Evolutionary conservation across 345 rosid species (phyloP).

Genomic region (Gynandropsis gynandra): DNA sequence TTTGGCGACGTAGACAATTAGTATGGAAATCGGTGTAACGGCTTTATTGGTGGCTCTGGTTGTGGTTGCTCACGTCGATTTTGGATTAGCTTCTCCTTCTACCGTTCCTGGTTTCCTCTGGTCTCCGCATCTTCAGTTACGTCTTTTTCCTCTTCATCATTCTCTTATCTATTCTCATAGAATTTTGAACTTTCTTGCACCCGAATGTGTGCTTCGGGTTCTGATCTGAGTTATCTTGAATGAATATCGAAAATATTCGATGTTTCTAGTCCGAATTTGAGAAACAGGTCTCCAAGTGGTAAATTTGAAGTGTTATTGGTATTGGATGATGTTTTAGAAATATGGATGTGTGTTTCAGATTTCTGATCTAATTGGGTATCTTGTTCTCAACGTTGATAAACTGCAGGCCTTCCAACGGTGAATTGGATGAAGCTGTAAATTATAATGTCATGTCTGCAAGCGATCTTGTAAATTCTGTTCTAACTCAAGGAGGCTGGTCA

Average conservation of each 20-base stretch:
- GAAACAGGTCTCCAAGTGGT: too few relatives aligned
- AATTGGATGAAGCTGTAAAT: conserved; percentile 32
- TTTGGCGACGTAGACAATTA: conserved; percentile 22
- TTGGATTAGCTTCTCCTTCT: conserved; percentile 34
- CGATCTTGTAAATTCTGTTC: conserved; percentile 50
- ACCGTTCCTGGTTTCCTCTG: conserved; percentile 78
- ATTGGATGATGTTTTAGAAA: background rate
- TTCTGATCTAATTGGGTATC: background rate
- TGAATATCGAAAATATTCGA: background rate
- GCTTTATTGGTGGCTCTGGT: conserved; percentile 24
- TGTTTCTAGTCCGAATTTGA: conserved; percentile 8
- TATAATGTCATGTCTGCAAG: conserved; percentile 48
- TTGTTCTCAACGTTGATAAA: background rate
- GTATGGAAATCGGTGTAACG: conserved; percentile 25
- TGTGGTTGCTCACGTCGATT: conserved; percentile 26
- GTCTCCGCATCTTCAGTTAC: conserved; percentile 53
- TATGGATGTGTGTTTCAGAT: background rate
- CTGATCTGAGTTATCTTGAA: too few relatives aligned
- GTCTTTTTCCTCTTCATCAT: conserved; percentile 7
- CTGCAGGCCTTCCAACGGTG: background rate
- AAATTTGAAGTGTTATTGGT: too few relatives aligned
- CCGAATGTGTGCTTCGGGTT: background rate
- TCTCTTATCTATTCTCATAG: background rate
- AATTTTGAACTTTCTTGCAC: background rate
- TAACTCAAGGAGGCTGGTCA: conserved; percentile 59